Base-by-base conservation (phyloP, 169 alveolate genomes). In the Eimeria maxima region DNA sequence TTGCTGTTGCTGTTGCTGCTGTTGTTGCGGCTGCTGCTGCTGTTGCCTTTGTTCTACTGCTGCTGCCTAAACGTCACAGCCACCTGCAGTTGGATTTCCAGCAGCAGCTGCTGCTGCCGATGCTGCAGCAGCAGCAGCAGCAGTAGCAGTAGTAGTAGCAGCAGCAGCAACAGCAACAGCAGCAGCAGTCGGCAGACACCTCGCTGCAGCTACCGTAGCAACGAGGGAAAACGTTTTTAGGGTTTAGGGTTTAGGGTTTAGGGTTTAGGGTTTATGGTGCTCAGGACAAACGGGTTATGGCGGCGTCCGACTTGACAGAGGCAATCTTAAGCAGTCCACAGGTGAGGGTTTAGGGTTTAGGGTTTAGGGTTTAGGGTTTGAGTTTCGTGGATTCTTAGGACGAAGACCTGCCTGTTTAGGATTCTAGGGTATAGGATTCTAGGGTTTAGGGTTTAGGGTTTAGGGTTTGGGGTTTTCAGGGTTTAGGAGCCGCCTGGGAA, bases 291-390 rank as follows among this genome's bases (percentile, higher is more conserved):
- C 29, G 74, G 74, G 6, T 65, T 65, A 65, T 8, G 74, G 74
- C n/a, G n/a, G n/a, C n/a, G n/a, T n/a, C n/a, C n/a, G n/a, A n/a
- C n/a, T 65, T 50, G 5, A 50, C 5, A 7, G 57, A 7, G 11
- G 11, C 18, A 11, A 11, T 50, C 11, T 67, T 50, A 50, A 50
- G 11, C 18, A 11, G 57, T 50, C 11, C 11, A 7, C 11, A 50
- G 57, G 57, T 11, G 57, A 50, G 57, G 57, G 57, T 50, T 65
- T 65, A 65, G 76, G 76, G 76, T 65, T 65, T 65, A 65, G 76
- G 76, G 76, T 65, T 65, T 65, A 65, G 76, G 76, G 76, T 65
- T 65, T 65, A 65, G 76, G 76, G 76, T 65, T 65, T 65, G 22
- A 29, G 76, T n/a, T n/a, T n/a, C n/a, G n/a, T n/a, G n/a, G n/a